A percentile compares a stretch with the other conserved stretches of the same genome.
These are phyloP conservation scores for Magnusiomyces suaveolens DNA, from an alignment of 1,139 yeast genomes.

Conservation along the genomic window DNA sequence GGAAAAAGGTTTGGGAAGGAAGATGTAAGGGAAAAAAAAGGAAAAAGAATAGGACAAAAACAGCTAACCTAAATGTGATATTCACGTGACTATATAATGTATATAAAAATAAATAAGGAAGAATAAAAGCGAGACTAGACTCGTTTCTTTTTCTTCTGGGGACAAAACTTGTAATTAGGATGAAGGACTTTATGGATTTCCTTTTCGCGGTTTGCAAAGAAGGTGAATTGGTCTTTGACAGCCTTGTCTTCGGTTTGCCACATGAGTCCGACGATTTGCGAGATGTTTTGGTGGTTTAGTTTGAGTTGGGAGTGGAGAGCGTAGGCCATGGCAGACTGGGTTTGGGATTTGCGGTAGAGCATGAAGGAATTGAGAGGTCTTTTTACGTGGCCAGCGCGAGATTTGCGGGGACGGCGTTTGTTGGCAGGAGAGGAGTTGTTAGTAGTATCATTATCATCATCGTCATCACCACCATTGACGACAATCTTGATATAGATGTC, in stretches of 20 bases:
- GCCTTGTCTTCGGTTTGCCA: slow-evolving; percentile 39
- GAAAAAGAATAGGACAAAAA: neutral
- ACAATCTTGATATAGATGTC: slow-evolving; percentile 26
- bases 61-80: neutral
- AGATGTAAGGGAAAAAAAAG: no score
- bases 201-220: slow-evolving; percentile 36
- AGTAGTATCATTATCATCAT: slow-evolving; percentile 10
- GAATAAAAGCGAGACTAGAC: neutral
- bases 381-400: slow-evolving; percentile 31
- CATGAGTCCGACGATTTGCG: slow-evolving; percentile 39
- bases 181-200: slow-evolving; percentile 36
- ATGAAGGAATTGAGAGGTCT: slow-evolving; percentile 44
- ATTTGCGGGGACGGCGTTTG: slow-evolving; percentile 22
- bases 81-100: no score
- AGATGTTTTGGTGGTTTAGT: slow-evolving; percentile 36
- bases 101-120: neutral
- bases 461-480: slow-evolving; percentile 23
- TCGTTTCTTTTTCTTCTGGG: slow-evolving; percentile 29
- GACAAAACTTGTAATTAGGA: slow-evolving; percentile 40
- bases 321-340: slow-evolving; percentile 36
- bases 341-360: slow-evolving; percentile 40
- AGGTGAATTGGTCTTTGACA: slow-evolving; percentile 34
- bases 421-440: no score
- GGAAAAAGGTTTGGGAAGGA: no score
- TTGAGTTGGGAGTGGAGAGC: slow-evolving; percentile 33